A percentile compares a stretch with the other conserved stretches of the same genome.
Evolutionary conservation across 441 rosid species (phyloP).

Genomic region (Bocquillonia castaneifolia): DNA sequence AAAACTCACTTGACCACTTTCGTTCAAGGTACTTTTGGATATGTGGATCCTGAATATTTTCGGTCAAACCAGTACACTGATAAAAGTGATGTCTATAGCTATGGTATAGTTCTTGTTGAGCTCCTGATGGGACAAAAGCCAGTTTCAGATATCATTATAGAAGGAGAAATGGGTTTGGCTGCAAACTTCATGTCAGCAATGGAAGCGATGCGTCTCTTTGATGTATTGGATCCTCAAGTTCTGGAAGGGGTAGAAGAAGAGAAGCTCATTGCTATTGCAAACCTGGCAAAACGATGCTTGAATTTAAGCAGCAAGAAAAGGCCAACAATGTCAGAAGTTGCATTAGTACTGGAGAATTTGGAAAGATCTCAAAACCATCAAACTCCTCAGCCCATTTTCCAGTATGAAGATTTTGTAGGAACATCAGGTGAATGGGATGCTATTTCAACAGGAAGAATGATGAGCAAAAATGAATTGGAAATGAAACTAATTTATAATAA

Average conservation of each 20-base stretch:
- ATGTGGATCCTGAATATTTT: background rate
- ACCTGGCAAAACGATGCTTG: background rate
- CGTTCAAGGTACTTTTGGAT: slow-evolving; percentile 4
- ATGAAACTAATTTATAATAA: too few relatives aligned
- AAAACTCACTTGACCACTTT: background rate
- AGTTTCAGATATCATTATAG: background rate
- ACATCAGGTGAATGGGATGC: too few relatives aligned
- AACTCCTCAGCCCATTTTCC: too few relatives aligned
- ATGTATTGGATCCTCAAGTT: background rate
- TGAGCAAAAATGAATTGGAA: too few relatives aligned
- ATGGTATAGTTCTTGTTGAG: background rate
- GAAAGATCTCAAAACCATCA: too few relatives aligned
- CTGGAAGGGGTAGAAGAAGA: background rate
- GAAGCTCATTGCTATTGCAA: background rate
- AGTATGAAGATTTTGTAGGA: too few relatives aligned
- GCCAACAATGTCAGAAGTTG: slow-evolving; percentile 3
- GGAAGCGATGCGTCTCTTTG: background rate
- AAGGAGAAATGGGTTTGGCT: background rate
- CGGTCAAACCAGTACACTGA: background rate
- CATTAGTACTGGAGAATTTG: too few relatives aligned
- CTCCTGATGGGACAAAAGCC: background rate
- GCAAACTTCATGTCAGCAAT: background rate
- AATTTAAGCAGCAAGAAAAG: background rate
- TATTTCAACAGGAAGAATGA: too few relatives aligned
- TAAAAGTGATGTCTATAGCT: slow-evolving; percentile 1